Conservation (phyloP, 2,329 filamentous ascomycete genomes). For the Exutisphaerella laricina region DNA sequence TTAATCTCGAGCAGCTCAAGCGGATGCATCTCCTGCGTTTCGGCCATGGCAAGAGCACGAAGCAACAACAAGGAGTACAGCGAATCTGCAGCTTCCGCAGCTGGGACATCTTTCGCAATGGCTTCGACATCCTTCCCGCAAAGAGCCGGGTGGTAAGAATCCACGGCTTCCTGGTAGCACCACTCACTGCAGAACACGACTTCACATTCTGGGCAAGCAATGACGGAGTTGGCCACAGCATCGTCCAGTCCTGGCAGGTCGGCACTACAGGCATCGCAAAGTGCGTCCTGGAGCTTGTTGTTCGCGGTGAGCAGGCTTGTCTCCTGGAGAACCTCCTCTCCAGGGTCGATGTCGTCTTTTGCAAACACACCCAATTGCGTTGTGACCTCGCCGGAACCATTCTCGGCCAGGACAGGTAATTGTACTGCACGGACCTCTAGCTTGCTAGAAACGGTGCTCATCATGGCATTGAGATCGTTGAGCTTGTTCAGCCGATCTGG, state of each 20-base stretch:
- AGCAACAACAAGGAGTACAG: constrained; percentile 57
- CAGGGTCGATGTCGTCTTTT: constrained; percentile 68
- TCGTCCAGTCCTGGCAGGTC: constrained; percentile 51
- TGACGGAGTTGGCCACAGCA: constrained; percentile 22
- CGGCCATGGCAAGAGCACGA: constrained; percentile 56
- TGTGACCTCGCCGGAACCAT: constrained; percentile 34
- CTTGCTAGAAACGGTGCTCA: constrained; percentile 67
- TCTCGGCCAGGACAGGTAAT: constrained; percentile 60
- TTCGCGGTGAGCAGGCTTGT: constrained; percentile 84
- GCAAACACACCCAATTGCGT: constrained; percentile 90
- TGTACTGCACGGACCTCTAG: constrained; percentile 72
- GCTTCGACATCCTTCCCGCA: constrained; percentile 53
- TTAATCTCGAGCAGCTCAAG: constrained; percentile 56
- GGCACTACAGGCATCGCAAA: constrained; percentile 84
- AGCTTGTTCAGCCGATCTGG: constrained; percentile 56
- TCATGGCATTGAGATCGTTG: constrained; percentile 61
- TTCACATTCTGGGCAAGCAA: constrained; percentile 51
- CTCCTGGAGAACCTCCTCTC: constrained; percentile 72
- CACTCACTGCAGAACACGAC: constrained; percentile 56
- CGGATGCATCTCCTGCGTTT: constrained; percentile 53
- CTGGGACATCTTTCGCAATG: constrained; percentile 53
- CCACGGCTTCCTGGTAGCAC: constrained; percentile 52
- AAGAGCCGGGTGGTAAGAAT: constrained; percentile 53
- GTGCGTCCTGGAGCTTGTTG: constrained; percentile 75
- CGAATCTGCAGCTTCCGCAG: constrained; percentile 53